Percentiles rank a stretch among this genome's conserved stretches.
These are phyloP conservation scores for Medicago lupulina DNA, from an alignment of 306 rosid species.

Conservation along the genomic window DNA sequence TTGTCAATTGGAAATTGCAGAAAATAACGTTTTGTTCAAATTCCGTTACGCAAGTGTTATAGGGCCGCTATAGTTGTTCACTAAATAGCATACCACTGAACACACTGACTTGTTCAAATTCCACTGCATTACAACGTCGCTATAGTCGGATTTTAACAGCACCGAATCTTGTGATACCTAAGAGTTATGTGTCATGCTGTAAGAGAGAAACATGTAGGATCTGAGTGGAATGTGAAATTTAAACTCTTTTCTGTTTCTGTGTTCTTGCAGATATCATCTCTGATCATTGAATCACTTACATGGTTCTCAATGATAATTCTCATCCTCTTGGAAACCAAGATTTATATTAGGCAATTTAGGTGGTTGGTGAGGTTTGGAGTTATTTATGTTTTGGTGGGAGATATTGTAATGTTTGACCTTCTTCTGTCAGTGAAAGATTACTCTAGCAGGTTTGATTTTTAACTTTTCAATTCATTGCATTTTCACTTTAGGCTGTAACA, in stretches of 20 bases:
- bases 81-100: too few relatives aligned
- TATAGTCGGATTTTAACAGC: too few relatives aligned
- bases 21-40: too few relatives aligned
- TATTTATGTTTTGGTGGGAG: constrained; percentile 75
- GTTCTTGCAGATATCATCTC: constrained; percentile 51
- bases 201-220: constrained; percentile 2
- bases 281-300: constrained; percentile 63
- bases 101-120: too few relatives aligned
- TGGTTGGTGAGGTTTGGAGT: constrained; percentile 85
- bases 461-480: constrained; percentile 12
- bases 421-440: constrained; percentile 61
- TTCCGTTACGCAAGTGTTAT: too few relatives aligned
- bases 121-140: too few relatives aligned
- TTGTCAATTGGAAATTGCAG: too few relatives aligned
- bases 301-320: constrained; percentile 74
- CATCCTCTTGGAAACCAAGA: constrained; percentile 66
- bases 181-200: constrained; percentile 23
- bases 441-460: constrained; percentile 61
- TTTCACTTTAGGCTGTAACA: constrained; percentile 7
- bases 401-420: constrained; percentile 72
- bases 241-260: not conserved
- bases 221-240: constrained; percentile 23
- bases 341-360: constrained; percentile 72
- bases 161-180: not conserved
- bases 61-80: too few relatives aligned